phyloP scores from a whole-genome alignment of 495 filamentous ascomycete genomes.

The Hypoxylon crocopeplum region DNA sequence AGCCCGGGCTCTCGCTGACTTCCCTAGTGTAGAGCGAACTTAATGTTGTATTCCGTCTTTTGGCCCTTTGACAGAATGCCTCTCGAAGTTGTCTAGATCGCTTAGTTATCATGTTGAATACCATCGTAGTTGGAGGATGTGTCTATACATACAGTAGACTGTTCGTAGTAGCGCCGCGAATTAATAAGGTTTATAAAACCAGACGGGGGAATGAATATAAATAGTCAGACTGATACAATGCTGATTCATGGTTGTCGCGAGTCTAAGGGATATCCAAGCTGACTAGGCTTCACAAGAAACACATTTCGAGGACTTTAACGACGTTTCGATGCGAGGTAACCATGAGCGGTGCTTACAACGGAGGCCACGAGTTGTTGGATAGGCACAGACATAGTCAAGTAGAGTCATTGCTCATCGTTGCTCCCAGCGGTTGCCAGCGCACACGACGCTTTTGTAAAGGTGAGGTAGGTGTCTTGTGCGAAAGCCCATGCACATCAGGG shows the following conservation, averaged over 20 bases:
- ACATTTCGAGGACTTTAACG: not conserved
- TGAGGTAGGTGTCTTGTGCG: too few relatives aligned
- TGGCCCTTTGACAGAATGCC: slow-evolving; percentile 15
- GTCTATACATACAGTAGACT: slow-evolving; percentile 3
- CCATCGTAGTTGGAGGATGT: not conserved
- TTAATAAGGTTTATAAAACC: not conserved
- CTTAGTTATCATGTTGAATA: slow-evolving; percentile 12
- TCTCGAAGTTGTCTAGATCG: slow-evolving; percentile 12
- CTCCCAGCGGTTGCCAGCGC: not conserved
- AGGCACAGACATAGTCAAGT: not conserved
- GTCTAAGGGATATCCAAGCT: slow-evolving; percentile 7
- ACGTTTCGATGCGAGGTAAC: slow-evolving; percentile 7
- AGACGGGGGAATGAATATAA: not conserved
- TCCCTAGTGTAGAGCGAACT: not conserved
- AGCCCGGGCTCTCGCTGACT: not conserved
- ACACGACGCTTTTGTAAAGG: too few relatives aligned
- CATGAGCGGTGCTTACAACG: too few relatives aligned
- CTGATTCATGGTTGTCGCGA: slow-evolving; percentile 13
- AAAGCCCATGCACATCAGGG: too few relatives aligned
- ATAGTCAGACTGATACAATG: slow-evolving; percentile 9
- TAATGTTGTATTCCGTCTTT: not conserved
- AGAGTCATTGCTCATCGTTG: not conserved
- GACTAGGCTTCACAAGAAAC: not conserved
- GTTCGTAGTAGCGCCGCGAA: not conserved
- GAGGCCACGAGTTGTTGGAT: too few relatives aligned